phyloP scores from a whole-genome alignment of 2,329 filamentous ascomycete species.

The Leptographium wingfieldii region DNA sequence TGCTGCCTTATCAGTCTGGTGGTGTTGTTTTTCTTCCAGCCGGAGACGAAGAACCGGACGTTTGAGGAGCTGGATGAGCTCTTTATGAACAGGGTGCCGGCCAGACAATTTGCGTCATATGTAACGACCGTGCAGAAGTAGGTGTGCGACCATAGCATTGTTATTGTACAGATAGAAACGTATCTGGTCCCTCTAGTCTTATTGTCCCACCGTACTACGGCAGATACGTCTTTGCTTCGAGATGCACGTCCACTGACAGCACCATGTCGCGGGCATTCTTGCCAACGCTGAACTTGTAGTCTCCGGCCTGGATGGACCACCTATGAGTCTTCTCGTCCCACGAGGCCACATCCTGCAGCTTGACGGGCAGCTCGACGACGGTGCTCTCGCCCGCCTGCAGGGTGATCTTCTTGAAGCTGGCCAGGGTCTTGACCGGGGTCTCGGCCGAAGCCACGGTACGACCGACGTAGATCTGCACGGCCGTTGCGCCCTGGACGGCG shows the following conservation, averaged over 20 bases:
- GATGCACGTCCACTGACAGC: background rate
- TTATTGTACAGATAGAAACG: no score
- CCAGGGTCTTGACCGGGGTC: background rate
- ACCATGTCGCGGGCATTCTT: background rate
- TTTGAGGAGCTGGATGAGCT: conserved; percentile 37
- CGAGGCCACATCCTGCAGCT: conserved; percentile 11
- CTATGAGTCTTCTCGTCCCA: conserved; percentile 24
- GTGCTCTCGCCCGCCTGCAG: conserved; percentile 37
- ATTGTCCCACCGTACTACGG: background rate
- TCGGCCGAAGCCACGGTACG: conserved; percentile 27
- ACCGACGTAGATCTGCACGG: background rate
- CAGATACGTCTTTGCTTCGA: background rate
- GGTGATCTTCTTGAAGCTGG: background rate
- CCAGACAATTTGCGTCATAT: conserved; percentile 8
- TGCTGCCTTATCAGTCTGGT: conserved; percentile 16
- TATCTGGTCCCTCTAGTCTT: no score
- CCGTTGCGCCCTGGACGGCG: conserved; percentile 22
- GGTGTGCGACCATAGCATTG: background rate
- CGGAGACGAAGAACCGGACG: conserved; percentile 31
- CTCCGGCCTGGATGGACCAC: conserved; percentile 15
- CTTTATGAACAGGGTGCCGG: conserved; percentile 16
- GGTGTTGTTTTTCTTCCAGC: conserved; percentile 29
- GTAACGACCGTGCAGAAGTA: background rate
- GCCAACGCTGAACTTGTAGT: background rate
- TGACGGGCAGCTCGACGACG: conserved; percentile 45